A percentile compares a stretch with the other conserved stretches of the same genome.
Evolutionary conservation across 148 eudicot genomes (phyloP).

Genomic region (Dianthus caryophyllus): DNA sequence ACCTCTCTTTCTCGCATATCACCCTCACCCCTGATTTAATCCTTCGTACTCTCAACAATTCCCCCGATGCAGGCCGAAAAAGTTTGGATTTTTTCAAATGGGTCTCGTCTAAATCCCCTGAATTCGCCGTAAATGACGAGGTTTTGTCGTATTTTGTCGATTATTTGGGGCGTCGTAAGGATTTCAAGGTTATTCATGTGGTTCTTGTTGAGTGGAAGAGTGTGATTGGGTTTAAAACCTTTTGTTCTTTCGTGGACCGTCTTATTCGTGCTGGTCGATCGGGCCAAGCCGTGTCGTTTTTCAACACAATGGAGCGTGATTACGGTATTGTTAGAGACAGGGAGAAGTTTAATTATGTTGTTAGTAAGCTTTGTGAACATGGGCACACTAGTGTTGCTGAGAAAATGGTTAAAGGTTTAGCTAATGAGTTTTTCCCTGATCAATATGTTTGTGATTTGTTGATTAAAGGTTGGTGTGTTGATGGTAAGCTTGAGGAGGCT

Average conservation of each 20-base stretch:
- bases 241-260: constrained; percentile 44
- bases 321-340: constrained; percentile 54
- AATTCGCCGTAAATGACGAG: constrained; percentile 40
- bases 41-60: constrained; percentile 41
- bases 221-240: constrained; percentile 33
- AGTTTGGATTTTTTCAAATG: constrained; percentile 54
- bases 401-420: constrained; percentile 66
- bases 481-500: constrained; percentile 79
- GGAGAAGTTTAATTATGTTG: constrained; percentile 43
- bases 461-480: constrained; percentile 88
- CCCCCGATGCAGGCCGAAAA: constrained; percentile 51
- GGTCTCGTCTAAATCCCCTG: constrained; percentile 38
- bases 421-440: constrained; percentile 81
- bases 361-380: constrained; percentile 58
- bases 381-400: constrained; percentile 78
- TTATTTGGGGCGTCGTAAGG: constrained; percentile 67
- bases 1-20: constrained; percentile 68
- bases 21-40: constrained; percentile 37
- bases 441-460: constrained; percentile 68
- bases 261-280: constrained; percentile 69
- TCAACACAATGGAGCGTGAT: constrained; percentile 75
- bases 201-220: constrained; percentile 40
- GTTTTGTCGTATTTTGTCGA: constrained; percentile 44
- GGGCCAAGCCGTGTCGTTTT: constrained; percentile 45
- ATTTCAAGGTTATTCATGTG: constrained; percentile 59